phyloP scores from a whole-genome alignment of 257 asterid species.

The Plantago ovata region DNA sequence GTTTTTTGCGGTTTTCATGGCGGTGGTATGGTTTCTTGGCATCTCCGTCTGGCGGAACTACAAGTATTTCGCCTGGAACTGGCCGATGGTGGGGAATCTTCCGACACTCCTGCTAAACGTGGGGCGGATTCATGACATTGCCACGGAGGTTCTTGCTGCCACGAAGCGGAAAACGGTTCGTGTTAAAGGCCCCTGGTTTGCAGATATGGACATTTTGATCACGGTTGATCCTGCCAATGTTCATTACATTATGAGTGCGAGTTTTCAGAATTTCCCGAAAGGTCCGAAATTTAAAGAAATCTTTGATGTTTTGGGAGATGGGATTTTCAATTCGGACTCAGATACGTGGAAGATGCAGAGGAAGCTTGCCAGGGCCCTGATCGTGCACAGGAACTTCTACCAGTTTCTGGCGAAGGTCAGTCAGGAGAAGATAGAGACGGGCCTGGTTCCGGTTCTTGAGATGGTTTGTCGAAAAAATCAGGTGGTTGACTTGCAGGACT shows the following conservation, averaged over 20 bases:
- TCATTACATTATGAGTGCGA: slow-evolving; percentile 51
- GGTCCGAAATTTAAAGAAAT: slow-evolving; percentile 46
- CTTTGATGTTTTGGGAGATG: slow-evolving; percentile 62
- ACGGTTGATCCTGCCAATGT: slow-evolving; percentile 54
- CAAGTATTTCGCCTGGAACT: slow-evolving; percentile 31
- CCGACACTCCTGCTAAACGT: slow-evolving; percentile 34
- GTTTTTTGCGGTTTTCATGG: slow-evolving; percentile 28
- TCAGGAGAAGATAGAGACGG: slow-evolving; percentile 34
- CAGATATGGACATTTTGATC: slow-evolving; percentile 44
- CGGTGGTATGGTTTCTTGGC: slow-evolving; percentile 31
- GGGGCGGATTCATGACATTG: slow-evolving; percentile 36
- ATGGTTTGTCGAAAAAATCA: slow-evolving; percentile 8
- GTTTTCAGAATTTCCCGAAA: slow-evolving; percentile 48
- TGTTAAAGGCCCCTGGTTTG: slow-evolving; percentile 47
- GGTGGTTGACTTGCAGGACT: slow-evolving; percentile 49
- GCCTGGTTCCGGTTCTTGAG: slow-evolving; percentile 53
- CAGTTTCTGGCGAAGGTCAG: slow-evolving; percentile 31
- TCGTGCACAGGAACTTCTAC: slow-evolving; percentile 36
- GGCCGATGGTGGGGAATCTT: slow-evolving; percentile 56
- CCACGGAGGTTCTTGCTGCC: slow-evolving; percentile 21
- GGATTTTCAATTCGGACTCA: slow-evolving; percentile 52
- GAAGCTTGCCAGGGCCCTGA: slow-evolving; percentile 35
- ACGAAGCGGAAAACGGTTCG: slow-evolving; percentile 39
- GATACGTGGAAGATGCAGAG: slow-evolving; percentile 50
- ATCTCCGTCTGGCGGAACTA: slow-evolving; percentile 34